Conservation (phyloP, 768 basidiomycete genomes). For the Mycena floridula region DNA sequence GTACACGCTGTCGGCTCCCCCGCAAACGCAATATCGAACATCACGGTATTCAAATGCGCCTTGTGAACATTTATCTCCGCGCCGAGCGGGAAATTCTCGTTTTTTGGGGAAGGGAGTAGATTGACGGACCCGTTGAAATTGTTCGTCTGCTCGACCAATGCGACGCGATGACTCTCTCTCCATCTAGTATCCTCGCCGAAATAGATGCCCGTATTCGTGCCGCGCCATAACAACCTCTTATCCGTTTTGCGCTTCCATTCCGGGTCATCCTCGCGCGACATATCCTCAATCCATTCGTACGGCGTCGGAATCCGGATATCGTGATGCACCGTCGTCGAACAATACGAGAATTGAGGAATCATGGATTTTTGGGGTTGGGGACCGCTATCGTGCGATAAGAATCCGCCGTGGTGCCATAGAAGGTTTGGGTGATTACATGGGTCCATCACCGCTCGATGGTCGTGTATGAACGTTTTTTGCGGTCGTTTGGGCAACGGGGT, state of each 20-base stretch:
- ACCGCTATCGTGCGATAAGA: conserved; percentile 40
- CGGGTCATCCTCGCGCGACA: conserved; percentile 42
- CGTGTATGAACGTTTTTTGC: conserved; percentile 42
- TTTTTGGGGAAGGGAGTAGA: not conserved
- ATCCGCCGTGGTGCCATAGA: conserved; percentile 46
- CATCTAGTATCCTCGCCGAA: conserved; percentile 35
- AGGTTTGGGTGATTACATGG: conserved; percentile 41
- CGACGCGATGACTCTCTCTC: conserved; percentile 43
- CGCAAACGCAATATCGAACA: conserved; percentile 58
- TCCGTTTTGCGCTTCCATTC: conserved; percentile 60
- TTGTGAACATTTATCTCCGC: conserved; percentile 25
- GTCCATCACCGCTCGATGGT: conserved; percentile 42
- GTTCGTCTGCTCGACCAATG: conserved; percentile 39
- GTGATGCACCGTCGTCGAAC: conserved; percentile 43
- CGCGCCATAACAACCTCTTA: conserved; percentile 65
- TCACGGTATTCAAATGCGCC: conserved; percentile 40
- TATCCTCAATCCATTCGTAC: conserved; percentile 41
- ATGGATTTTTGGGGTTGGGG: conserved; percentile 35
- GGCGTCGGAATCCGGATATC: conserved; percentile 47
- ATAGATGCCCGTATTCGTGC: conserved; percentile 63
- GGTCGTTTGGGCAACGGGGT: conserved; percentile 23
- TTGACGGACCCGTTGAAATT: conserved; percentile 17
- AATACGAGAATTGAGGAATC: conserved; percentile 49
- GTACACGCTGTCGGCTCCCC: conserved; percentile 39
- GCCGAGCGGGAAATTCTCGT: conserved; percentile 21